Percentiles rank a stretch among this genome's conserved stretches.
phyloP scores from a whole-genome alignment of 2,329 filamentous ascomycete genomes.

The Simplicillium aogashimaense region DNA sequence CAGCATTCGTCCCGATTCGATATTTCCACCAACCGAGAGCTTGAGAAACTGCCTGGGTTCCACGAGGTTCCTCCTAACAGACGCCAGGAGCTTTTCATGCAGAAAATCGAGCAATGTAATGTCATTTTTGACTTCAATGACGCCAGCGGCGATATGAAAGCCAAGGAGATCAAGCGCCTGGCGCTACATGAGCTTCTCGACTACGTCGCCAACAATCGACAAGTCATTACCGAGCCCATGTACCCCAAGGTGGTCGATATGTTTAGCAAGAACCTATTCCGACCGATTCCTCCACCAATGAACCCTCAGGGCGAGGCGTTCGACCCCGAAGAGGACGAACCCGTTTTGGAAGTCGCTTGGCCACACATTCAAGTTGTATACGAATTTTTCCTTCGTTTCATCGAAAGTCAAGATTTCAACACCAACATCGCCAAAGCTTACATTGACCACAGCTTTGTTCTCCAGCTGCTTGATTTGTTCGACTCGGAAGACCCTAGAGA shows the following conservation, averaged over 20 bases:
- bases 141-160: conserved; percentile 96
- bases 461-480: conserved; percentile 94
- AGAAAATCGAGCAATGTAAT: conserved; percentile 99
- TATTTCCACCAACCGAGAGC: conserved; percentile 89
- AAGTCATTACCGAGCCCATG: conserved; percentile 98
- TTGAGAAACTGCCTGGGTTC: conserved; percentile 95
- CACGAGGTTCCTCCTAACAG: conserved; percentile 94
- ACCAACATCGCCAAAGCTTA: conserved; percentile 99
- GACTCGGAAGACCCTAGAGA: conserved; percentile 96
- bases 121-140: conserved; percentile 99
- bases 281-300: conserved; percentile 91
- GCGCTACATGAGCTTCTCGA: conserved; percentile 93
- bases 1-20: conserved; percentile 98
- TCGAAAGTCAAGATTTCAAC: conserved; percentile 99
- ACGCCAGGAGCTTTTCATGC: conserved; percentile 96
- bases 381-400: conserved; percentile 97
- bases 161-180: conserved; percentile 97
- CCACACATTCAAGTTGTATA: conserved; percentile 99
- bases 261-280: conserved; percentile 98
- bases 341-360: conserved; percentile 96
- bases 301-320: conserved; percentile 98
- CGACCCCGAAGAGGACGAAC: conserved; percentile 96
- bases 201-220: conserved; percentile 96
- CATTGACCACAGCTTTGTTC: conserved; percentile 95
- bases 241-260: conserved; percentile 97